phyloP scores from a whole-genome alignment of 441 rosid genomes.

The Mallotus repandus region DNA sequence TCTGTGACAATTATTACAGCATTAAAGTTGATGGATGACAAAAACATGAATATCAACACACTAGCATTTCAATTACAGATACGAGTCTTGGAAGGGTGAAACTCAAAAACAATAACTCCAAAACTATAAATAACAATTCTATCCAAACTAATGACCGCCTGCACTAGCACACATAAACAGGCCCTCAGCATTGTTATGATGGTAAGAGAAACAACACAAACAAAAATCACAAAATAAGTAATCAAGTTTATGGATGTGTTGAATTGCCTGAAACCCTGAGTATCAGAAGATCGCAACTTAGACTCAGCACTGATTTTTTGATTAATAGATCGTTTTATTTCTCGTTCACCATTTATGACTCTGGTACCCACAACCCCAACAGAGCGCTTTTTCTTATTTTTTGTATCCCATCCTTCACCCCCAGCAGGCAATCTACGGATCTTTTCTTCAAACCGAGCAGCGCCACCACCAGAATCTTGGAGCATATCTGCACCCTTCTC shows the following conservation, averaged over 20 bases:
- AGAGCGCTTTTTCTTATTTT: constrained; percentile 89
- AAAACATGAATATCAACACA: not conserved
- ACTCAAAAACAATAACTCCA: not conserved
- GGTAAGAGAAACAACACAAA: not conserved
- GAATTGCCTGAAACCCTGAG: constrained; percentile 69
- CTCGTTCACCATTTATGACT: constrained; percentile 58
- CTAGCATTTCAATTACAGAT: constrained; percentile 2
- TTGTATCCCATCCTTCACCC: constrained; percentile 94
- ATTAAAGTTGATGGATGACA: not conserved
- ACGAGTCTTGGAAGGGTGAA: not conserved
- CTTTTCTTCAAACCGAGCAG: constrained; percentile 66
- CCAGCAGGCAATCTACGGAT: constrained; percentile 75
- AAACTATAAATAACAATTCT: not conserved
- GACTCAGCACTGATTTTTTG: constrained; percentile 59
- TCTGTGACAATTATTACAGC: not conserved
- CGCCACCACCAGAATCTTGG: constrained; percentile 49
- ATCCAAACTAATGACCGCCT: not conserved
- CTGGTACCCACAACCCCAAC: constrained; percentile 71
- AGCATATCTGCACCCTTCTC: constrained; percentile 68
- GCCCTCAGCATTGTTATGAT: constrained; percentile 10
- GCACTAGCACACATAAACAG: not conserved
- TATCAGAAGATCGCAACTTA: constrained; percentile 68
- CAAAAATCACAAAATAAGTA: not conserved
- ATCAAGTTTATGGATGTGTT: constrained; percentile 10
- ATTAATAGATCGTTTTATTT: constrained; percentile 52